Evolutionary conservation across 2,329 filamentous ascomycete species (phyloP).

Genomic region (Cladosporium sp.): DNA sequence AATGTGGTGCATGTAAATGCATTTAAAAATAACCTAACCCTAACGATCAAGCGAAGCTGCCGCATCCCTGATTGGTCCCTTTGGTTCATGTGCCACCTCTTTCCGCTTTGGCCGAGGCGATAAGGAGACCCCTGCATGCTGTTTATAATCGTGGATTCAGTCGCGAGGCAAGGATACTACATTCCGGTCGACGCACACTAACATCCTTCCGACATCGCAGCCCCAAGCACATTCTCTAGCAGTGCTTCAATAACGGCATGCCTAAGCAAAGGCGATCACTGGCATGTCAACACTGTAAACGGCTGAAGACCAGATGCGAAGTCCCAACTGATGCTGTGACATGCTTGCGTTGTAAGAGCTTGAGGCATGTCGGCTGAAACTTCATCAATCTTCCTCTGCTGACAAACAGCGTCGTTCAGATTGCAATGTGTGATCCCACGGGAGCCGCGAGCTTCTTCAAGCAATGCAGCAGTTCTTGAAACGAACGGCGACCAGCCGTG

Average conservation of each 20-base stretch:
- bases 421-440: conserved; percentile 1
- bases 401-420: neutral
- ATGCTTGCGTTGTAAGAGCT: neutral
- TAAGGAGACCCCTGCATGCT: neutral
- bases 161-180: neutral
- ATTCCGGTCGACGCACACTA: neutral
- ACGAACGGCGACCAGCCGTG: neutral
- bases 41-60: neutral
- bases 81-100: neutral
- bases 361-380: neutral
- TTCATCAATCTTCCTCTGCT: neutral
- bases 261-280: conserved; percentile 4
- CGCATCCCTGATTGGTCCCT: neutral
- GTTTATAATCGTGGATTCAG: neutral
- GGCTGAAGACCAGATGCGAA: conserved; percentile 3
- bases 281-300: conserved; percentile 4
- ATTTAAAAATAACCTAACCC: neutral
- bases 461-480: neutral
- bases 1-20: too few relatives aligned
- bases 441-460: neutral
- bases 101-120: neutral
- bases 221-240: neutral
- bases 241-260: neutral
- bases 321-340: neutral
- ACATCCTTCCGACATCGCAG: neutral